Conservation (phyloP, 768 basidiomycete genomes). For the Hygrocybe punicea region DNA sequence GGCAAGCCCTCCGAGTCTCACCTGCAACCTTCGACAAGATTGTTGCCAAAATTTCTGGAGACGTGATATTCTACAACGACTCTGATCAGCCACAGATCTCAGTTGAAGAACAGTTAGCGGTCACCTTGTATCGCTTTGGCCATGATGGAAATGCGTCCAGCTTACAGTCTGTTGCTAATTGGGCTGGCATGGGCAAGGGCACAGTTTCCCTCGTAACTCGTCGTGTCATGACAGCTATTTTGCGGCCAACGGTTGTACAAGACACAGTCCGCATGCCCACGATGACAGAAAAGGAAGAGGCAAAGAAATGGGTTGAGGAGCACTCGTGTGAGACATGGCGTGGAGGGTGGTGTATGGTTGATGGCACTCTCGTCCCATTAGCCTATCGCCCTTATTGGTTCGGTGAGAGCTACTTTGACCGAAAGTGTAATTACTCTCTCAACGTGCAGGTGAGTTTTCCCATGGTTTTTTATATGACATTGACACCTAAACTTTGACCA, state of each 20-base stretch:
- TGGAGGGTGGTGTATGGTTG: conserved; percentile 35
- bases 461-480: conserved; percentile 17
- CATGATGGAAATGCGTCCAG: conserved; percentile 38
- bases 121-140: conserved; percentile 40
- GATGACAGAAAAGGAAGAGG: conserved; percentile 33
- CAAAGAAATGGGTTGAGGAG: conserved; percentile 38
- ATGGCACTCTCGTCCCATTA: conserved; percentile 40
- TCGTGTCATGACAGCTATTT: conserved; percentile 32
- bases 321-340: conserved; percentile 35
- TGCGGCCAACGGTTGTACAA: conserved; percentile 21
- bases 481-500: conserved; percentile 21
- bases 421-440: conserved; percentile 39
- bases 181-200: conserved; percentile 37
- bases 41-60: conserved; percentile 13
- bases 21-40: conserved; percentile 31
- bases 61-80: conserved; percentile 27
- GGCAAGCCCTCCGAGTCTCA: too few species aligned
- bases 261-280: conserved; percentile 28
- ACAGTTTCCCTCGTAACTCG: conserved; percentile 26
- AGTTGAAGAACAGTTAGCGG: conserved; percentile 34
- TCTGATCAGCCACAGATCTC: conserved; percentile 27
- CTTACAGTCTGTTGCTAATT: conserved; percentile 30
- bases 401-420: conserved; percentile 38
- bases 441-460: conserved; percentile 33
- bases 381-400: conserved; percentile 29